A percentile compares a stretch with the other conserved stretches of the same genome.
phyloP scores from a whole-genome alignment of 2,329 filamentous ascomycete genomes.

The Penicillium italicum region DNA sequence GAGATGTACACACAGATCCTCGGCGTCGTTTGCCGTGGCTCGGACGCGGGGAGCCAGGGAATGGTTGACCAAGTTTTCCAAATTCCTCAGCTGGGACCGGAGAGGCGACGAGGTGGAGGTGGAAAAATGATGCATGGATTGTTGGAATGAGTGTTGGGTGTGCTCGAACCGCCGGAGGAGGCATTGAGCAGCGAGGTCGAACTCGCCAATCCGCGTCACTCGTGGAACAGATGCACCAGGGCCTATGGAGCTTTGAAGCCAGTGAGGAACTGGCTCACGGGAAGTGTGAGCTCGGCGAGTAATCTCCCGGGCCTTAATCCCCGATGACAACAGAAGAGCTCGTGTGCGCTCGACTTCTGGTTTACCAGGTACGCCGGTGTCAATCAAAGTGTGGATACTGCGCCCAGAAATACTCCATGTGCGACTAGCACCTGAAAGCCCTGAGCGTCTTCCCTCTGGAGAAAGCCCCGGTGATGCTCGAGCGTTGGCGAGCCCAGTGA shows the following conservation, averaged over 20 bases:
- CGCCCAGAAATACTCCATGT: constrained; percentile 59
- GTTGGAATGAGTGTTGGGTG: constrained; percentile 44
- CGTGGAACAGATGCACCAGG: constrained; percentile 35
- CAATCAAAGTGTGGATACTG: constrained; percentile 37
- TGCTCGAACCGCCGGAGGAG: constrained; percentile 49
- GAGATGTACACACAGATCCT: constrained; percentile 72
- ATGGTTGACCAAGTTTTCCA: constrained; percentile 48
- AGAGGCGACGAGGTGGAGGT: constrained; percentile 45
- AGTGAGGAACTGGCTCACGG: constrained; percentile 35
- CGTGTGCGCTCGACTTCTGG: constrained; percentile 78
- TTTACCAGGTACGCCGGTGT: constrained; percentile 50
- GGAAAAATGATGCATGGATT: constrained; percentile 47
- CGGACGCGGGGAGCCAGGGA: constrained; percentile 59
- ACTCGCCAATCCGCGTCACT: constrained; percentile 50
- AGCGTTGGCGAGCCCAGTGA: constrained; percentile 46
- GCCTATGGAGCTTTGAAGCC: constrained; percentile 32
- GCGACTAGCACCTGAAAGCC: constrained; percentile 41
- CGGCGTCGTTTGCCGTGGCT: constrained; percentile 70
- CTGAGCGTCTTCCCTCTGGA: constrained; percentile 32
- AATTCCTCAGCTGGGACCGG: constrained; percentile 41
- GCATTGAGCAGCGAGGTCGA: constrained; percentile 52
- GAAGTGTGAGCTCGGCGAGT: constrained; percentile 58
- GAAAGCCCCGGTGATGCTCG: constrained; percentile 30
- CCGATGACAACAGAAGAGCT: constrained; percentile 73
- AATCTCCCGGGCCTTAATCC: constrained; percentile 86